A percentile compares a stretch with the other conserved stretches of the same genome.
phyloP scores from a whole-genome alignment of 2,329 filamentous ascomycete genomes.

The Fusarium decemcellulare region DNA sequence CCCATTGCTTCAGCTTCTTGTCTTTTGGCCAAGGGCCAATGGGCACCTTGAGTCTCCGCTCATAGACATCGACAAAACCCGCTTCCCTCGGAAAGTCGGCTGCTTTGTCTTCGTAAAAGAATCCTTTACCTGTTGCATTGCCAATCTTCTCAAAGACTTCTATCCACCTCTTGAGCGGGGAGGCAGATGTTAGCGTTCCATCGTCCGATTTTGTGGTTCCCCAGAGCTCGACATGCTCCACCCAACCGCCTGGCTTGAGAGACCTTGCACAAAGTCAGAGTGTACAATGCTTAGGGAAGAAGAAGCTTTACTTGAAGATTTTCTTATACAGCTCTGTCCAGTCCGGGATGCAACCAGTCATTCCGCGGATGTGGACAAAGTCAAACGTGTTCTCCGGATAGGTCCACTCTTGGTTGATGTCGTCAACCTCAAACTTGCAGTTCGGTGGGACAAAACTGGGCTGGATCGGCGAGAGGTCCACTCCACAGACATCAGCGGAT shows the following conservation, averaged over 20 bases:
- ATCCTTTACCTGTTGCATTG: constrained; percentile 31
- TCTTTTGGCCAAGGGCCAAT: constrained; percentile 48
- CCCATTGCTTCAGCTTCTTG: constrained; percentile 40
- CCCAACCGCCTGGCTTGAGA: constrained; percentile 28
- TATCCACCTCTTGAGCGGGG: constrained; percentile 38
- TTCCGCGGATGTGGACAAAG: constrained; percentile 69
- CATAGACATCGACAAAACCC: constrained; percentile 30
- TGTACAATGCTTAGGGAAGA: constrained; percentile 43
- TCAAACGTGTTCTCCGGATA: constrained; percentile 65
- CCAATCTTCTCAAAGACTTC: constrained; percentile 32
- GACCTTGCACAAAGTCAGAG: background rate
- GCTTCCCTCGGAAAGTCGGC: constrained; percentile 32
- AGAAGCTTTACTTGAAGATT: constrained; percentile 60
- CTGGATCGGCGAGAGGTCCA: constrained; percentile 72
- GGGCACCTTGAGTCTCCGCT: constrained; percentile 30
- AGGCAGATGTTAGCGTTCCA: constrained; percentile 35
- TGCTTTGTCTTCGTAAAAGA: constrained; percentile 34
- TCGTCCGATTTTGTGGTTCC: constrained; percentile 42
- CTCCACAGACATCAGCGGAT: constrained; percentile 62
- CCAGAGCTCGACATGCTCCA: constrained; percentile 28
- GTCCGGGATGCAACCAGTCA: constrained; percentile 67
- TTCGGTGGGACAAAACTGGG: constrained; percentile 71
- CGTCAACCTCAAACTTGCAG: constrained; percentile 75
- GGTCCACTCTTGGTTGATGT: constrained; percentile 67
- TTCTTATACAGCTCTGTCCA: constrained; percentile 65